Evolutionary conservation across 192 early-diverging fungal genomes (phyloP), one percentile per base, ranked within the genome.

Genomic region (Entomortierella parvispora): DNA sequence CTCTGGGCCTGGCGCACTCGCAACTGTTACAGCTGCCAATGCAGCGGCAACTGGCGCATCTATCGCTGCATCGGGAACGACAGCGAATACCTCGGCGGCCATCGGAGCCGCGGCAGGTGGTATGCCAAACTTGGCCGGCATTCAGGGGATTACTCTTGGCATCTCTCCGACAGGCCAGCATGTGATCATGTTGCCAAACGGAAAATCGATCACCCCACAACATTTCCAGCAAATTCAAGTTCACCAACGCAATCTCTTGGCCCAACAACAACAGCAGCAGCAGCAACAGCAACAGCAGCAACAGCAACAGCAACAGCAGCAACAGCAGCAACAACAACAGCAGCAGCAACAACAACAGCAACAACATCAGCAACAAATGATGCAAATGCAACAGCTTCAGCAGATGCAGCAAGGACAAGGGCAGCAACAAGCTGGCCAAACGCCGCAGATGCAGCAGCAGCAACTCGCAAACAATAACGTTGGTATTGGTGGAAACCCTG

Each of bases 161-260:
- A 56, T 67, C n/a, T 60, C 71, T 17, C 58, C 49, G 57, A 58
- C 61, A 18, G 64, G 64, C 2, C 71, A 76, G n/a, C 71, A 67
- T n/a, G 65, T 76, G 50, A 55, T 67, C 18, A 57, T 76, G 32
- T 15, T 67, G 23, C 63, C 62, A 23, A 62, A 62, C 17, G 65
- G 65, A 20, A 29, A 52, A 18, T 25, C 58, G 47, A 62, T 68
- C 32, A 68, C 72, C 0, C 51, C 58, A 4, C 50, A 62, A 26
- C 72, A 76, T 42, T 62, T 76, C 43, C 64, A 76, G 17, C 58
- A 67, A 28, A 29, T 62, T 43, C 37, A 28, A 26, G n/a, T n/a
- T n/a, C n/a, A n/a, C n/a, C n/a, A n/a, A n/a, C n/a, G n/a, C n/a
- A n/a, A n/a, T n/a, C n/a, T n/a, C n/a, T n/a, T n/a, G n/a, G n/a